Conservation (phyloP, 2,329 filamentous ascomycete species). For the Apiospora sp. region DNA sequence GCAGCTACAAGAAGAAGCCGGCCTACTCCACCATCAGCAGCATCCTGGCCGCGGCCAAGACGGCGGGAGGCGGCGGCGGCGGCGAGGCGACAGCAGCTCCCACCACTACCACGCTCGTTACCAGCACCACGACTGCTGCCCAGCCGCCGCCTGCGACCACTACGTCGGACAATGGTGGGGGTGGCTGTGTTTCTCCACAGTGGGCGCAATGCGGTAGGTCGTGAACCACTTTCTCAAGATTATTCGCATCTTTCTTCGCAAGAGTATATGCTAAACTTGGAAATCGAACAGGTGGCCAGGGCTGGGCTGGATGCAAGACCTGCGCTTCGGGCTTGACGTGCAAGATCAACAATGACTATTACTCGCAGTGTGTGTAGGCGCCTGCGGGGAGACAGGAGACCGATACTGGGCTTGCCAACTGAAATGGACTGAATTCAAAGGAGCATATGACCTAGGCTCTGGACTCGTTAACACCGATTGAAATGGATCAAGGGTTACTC, state of each 20-base stretch:
- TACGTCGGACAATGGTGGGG: neutral
- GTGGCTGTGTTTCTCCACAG: slow-evolving; percentile 12
- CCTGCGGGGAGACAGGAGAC: neutral
- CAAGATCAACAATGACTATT: slow-evolving; percentile 41
- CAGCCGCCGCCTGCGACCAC: slow-evolving; percentile 18
- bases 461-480: neutral
- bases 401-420: neutral
- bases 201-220: slow-evolving; percentile 14
- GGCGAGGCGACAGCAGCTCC: neutral
- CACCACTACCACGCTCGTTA: slow-evolving; percentile 24
- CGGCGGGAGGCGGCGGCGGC: slow-evolving; percentile 22
- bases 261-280: neutral
- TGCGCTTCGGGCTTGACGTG: slow-evolving; percentile 46
- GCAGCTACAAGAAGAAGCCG: slow-evolving; percentile 51
- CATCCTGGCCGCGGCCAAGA: slow-evolving; percentile 45
- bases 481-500: neutral
- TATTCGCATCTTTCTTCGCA: neutral
- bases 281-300: slow-evolving; percentile 4
- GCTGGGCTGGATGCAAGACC: slow-evolving; percentile 29
- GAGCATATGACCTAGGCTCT: neutral
- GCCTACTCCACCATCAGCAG: slow-evolving; percentile 48
- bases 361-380: slow-evolving; percentile 38
- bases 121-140: slow-evolving; percentile 25
- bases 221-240: neutral
- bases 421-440: neutral